Evolutionary conservation across 495 filamentous ascomycete species (phyloP), one percentile per base, ranked within the genome.

Genomic region (Aspergillus baeticus): DNA sequence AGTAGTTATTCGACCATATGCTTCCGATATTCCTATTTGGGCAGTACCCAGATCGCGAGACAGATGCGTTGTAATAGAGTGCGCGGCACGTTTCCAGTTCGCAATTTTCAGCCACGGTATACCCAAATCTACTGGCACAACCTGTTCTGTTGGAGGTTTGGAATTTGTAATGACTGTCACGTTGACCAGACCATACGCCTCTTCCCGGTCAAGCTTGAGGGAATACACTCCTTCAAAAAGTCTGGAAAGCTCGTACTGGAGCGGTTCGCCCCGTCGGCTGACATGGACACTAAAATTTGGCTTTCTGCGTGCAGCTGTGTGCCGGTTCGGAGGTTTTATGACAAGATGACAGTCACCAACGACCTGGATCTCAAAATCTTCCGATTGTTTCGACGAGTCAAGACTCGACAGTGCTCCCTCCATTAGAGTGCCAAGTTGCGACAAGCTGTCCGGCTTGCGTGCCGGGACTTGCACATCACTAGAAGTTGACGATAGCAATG

Each of bases 321-420:
- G 72, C 42, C 73, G 74, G 44, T 71, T 73, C 11, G 84, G 81
- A 10, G 83, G 79, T 43, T 79, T 81, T 52, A 88, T 76, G 23
- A 86, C 63, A 53, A 88, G 76, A 61, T 88, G 79, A 54, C 75
- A 78, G 57, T 87, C 80, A 8, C 83, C 84, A 58, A 87, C 73
- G 22, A 82, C 74, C 55, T 85, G 81, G n/a, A 87, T 70, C 57
- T 84, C 81, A 65, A 85, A 87, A 5, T 68, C 58, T 37, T 81
- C 72, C 1, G 70, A 41, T 1, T 41, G 55, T 11, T 31, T 55
- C 22, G 56, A 46, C 20, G 51, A 26, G 14, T 55, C 57, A 13
- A 55, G 21, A 23, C 58, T 33, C n/a, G 65, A 52, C 26, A 64
- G 57, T 26, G 57, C 15, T 6, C 64, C 58, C 8, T 42, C 59